Percentiles rank a stretch among this genome's conserved stretches.
phyloP scores from a whole-genome alignment of 208 protist species.

The Porcisia deanei region DNA sequence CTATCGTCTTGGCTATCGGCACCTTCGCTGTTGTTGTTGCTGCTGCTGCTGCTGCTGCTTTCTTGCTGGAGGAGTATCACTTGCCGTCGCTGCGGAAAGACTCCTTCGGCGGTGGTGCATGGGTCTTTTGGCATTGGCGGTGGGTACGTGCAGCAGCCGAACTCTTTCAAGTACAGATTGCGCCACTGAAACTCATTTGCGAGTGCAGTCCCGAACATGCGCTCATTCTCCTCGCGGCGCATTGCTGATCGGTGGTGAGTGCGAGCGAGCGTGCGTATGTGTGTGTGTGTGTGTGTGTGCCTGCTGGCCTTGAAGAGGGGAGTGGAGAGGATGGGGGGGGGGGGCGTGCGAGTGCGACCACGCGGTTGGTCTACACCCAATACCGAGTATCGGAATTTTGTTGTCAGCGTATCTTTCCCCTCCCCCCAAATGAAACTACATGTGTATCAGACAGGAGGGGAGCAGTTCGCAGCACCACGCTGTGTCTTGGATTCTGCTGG shows the following conservation, averaged over 20 bases:
- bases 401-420: neutral
- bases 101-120: constrained; percentile 40
- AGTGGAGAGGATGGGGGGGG: neutral
- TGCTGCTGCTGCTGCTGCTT: constrained; percentile 18
- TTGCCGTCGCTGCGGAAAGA: constrained; percentile 24
- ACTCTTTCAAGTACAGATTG: constrained; percentile 79
- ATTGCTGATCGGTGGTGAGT: neutral
- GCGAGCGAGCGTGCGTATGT: neutral
- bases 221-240: constrained; percentile 12
- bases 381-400: neutral
- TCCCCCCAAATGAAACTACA: neutral
- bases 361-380: neutral
- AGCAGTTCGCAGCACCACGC: neutral
- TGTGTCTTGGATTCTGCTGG: neutral
- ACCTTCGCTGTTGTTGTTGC: constrained; percentile 12
- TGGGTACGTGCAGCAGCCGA: constrained; percentile 70
- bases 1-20: neutral
- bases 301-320: neutral
- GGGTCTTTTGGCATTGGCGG: constrained; percentile 73
- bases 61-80: constrained; percentile 11
- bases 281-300: constrained; percentile 1
- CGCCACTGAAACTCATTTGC: constrained; percentile 86
- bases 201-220: constrained; percentile 43
- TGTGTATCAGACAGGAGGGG: neutral
- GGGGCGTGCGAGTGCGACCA: neutral